These are phyloP conservation scores for Lichtheimia corymbifera DNA, from an alignment of 371 early-diverging fungal species.

Conservation along the genomic window DNA sequence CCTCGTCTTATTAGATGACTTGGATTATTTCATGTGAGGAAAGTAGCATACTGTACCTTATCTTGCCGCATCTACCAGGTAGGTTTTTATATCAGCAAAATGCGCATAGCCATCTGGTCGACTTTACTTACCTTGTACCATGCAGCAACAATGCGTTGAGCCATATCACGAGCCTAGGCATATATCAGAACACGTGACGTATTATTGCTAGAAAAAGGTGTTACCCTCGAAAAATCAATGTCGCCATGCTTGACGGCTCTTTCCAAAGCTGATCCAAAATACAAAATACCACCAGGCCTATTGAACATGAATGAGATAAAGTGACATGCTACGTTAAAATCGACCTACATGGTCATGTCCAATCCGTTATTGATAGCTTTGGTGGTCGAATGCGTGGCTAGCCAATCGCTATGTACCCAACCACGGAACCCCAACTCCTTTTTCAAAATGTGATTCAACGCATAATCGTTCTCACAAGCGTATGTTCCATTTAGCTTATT, in stretches of 20 bases:
- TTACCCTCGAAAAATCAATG: conserved; percentile 8
- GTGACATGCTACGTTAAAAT: too few species aligned
- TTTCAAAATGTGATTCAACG: conserved; percentile 41
- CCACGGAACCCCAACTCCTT: conserved; percentile 38
- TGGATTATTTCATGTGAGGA: too few species aligned
- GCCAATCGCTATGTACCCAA: conserved; percentile 30
- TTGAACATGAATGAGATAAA: too few species aligned
- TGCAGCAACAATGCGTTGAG: conserved; percentile 54
- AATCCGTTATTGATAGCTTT: conserved; percentile 35
- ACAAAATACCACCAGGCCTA: conserved; percentile 16
- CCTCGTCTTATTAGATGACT: too few species aligned
- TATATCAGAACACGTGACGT: background rate
- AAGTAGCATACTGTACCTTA: too few species aligned
- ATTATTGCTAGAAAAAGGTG: background rate
- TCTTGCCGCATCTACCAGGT: conserved; percentile 27
- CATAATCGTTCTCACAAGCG: conserved; percentile 39
- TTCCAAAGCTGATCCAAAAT: conserved; percentile 38
- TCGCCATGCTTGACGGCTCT: conserved; percentile 26
- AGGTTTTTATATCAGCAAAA: background rate
- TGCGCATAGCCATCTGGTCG: background rate
- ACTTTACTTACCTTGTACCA: conserved; percentile 42
- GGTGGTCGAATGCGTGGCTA: conserved; percentile 24
- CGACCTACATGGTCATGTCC: conserved; percentile 58
- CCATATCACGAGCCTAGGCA: conserved; percentile 52
- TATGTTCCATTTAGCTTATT: conserved; percentile 39